These are phyloP conservation scores for Arthrobotrys sphaeroides DNA, from an alignment of 2,329 filamentous ascomycete species.

Conservation along the genomic window DNA sequence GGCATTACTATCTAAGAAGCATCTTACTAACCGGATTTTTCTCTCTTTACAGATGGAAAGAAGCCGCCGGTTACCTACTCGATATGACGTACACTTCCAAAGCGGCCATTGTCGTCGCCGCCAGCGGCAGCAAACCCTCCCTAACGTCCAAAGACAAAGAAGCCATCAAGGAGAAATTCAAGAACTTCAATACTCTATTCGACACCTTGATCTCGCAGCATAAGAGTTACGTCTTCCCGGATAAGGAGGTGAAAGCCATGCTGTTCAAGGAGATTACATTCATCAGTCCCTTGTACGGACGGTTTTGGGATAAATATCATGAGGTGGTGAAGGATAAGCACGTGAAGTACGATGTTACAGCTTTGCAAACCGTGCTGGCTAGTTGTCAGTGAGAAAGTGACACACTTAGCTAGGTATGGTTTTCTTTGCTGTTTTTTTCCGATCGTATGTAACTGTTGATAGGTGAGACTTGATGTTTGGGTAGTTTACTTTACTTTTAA, in stretches of 20 bases:
- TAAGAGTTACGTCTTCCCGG: slow-evolving; percentile 81
- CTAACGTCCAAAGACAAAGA: slow-evolving; percentile 92
- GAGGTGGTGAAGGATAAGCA: slow-evolving; percentile 98
- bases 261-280: slow-evolving; percentile 86
- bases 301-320: slow-evolving; percentile 97
- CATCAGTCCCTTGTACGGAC: slow-evolving; percentile 90
- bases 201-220: slow-evolving; percentile 87
- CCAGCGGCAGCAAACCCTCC: slow-evolving; percentile 66
- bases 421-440: neutral
- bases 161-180: slow-evolving; percentile 94
- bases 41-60: slow-evolving; percentile 73
- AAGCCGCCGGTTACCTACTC: slow-evolving; percentile 71
- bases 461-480: neutral
- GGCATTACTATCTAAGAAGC: neutral
- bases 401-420: too few relatives aligned
- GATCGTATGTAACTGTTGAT: neutral
- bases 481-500: neutral
- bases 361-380: slow-evolving; percentile 73
- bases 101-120: slow-evolving; percentile 76
- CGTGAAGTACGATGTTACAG: slow-evolving; percentile 92
- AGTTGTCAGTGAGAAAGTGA: slow-evolving; percentile 52
- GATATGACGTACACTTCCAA: slow-evolving; percentile 70
- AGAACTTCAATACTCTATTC: slow-evolving; percentile 84
- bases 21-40: neutral
- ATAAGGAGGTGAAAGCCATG: slow-evolving; percentile 83